Evolutionary conservation across 2,329 filamentous ascomycete genomes (phyloP), one percentile per base, ranked within the genome.

Genomic region (Trichoderma asperellum): DNA sequence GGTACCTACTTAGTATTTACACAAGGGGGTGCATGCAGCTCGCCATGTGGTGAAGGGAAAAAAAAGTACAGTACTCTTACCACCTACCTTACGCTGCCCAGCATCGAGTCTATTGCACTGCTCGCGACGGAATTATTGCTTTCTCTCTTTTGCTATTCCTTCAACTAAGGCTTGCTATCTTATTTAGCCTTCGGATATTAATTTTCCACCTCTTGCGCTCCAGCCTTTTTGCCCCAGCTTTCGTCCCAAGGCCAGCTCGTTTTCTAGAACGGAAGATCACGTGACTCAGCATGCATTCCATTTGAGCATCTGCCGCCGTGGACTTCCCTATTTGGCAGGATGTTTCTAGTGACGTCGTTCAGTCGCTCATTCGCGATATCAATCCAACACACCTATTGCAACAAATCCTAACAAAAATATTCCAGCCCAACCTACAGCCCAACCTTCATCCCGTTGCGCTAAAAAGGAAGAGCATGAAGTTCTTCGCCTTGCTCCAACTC

Each of bases 161-260:
- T 29, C 27, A 27, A 16, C 24, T 60, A 18, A 43, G 16, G 24
- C 47, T 53, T 40, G 35, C 49, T 55, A 32, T 21, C 24, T 21
- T 16, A 32, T 60, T 53, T 53, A 60, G 27, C 43, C 64, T 59
- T 68, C 64, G 64, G 64, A 68, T 60, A 55, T 29, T 58, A 56
- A 34, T 60, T 60, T 68, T 52, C 64, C 64, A 68, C 57, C 55
- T 68, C 55, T 68, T 53, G 64, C 55, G 64, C 64, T 37, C 12
- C 56, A 16, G 34, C 47, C 43, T 56, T 53, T 43, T n/a, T n/a
- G 40, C 53, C 62, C 49, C 58, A 24, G 32, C 32, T 55, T n/a
- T 55, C 1, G 27, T n/a, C 24, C 53, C 12, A 29, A 12, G 12
- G 11, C 47, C n/a, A 12, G n/a, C 2, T 49, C 47, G 7, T n/a